Evolutionary conservation across 73 alveolate genomes (phyloP).

Genomic region (Tetrahymena elliotti): DNA sequence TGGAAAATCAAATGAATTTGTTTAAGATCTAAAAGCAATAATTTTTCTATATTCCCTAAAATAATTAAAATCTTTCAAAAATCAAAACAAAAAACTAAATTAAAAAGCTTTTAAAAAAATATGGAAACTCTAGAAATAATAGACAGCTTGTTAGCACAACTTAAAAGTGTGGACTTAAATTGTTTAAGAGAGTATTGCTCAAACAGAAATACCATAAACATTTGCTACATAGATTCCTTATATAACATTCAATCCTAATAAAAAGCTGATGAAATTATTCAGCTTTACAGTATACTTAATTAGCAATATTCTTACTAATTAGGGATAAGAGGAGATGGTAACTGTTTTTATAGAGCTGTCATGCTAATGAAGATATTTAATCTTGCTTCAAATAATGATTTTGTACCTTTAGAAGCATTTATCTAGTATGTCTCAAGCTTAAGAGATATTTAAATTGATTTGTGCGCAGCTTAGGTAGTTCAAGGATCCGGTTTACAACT

Average conservation of each 20-base stretch:
- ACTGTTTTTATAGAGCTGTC: not conserved
- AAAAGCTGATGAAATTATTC: not conserved
- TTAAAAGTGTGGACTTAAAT: not conserved
- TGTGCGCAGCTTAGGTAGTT: not conserved
- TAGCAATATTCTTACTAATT: not conserved
- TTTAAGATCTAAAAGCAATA: too few relatives aligned
- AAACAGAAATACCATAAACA: not conserved
- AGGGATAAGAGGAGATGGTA: not conserved
- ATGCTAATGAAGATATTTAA: not conserved
- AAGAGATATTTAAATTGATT: not conserved
- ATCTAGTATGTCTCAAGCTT: not conserved
- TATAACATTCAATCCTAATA: not conserved
- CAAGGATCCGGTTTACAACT: not conserved
- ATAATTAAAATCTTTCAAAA: too few relatives aligned
- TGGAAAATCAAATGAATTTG: too few relatives aligned
- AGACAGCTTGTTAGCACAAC: not conserved
- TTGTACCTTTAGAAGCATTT: not conserved
- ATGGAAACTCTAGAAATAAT: not conserved
- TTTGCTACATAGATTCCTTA: not conserved
- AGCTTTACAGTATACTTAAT: not conserved
- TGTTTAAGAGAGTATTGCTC: not conserved
- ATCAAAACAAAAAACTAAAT: too few relatives aligned
- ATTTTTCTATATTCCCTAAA: too few relatives aligned
- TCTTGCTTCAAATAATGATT: not conserved
- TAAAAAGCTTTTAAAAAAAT: too few relatives aligned